Base-by-base conservation (phyloP, 768 basidiomycete species). In the Pisolithus microcarpus region DNA sequence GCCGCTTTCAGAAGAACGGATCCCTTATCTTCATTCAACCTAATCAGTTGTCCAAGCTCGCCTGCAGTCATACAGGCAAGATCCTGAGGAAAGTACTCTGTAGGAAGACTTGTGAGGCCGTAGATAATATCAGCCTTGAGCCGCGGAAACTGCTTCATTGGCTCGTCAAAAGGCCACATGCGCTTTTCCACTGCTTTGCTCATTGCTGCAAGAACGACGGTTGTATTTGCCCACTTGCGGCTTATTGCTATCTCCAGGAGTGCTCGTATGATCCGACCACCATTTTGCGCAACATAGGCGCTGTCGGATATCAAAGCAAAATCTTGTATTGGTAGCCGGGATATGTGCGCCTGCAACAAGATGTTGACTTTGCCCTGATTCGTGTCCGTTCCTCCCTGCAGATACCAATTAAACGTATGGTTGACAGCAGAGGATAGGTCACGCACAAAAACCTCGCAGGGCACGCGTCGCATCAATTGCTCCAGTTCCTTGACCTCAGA, bases 251-350 rank as follows among this genome's bases (percentile, higher is more conserved):
- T 95, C 64, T 99, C 96, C 15, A 97, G 78, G 1, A 99, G 74
- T 39, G 93, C 91, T n/a, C 96, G 83, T 49, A 91, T 77, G 56
- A 99, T 98, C 53, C 96, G 87, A 16, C 87, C 93, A 15, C 85
- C 89, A 60, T 98, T 99, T 63, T 97, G 94, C 21, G 93, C 89
- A 38, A 84, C 91, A 62, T 95, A 99, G 2, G 85, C 91, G 62
- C 82, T 86, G 63, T 99, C 96, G 1, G 96, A 98, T 7, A 98
- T 85, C 52, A 99, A 73, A 8, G 96, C 96, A 60, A 96, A 99
- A 68, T 99, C 96, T 53, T 96, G 87, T 13, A 96, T 72, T n/a
- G 73, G 71, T 40, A 80, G 75, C 43, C 78, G 72, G 36, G 92
- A 96, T 55, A 99, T 91, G 66, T 80, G 89, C 1, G 81, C 87